These are phyloP conservation scores for Phytophthora melonis DNA, from an alignment of 352 stramenopile species.

Conservation along the genomic window DNA sequence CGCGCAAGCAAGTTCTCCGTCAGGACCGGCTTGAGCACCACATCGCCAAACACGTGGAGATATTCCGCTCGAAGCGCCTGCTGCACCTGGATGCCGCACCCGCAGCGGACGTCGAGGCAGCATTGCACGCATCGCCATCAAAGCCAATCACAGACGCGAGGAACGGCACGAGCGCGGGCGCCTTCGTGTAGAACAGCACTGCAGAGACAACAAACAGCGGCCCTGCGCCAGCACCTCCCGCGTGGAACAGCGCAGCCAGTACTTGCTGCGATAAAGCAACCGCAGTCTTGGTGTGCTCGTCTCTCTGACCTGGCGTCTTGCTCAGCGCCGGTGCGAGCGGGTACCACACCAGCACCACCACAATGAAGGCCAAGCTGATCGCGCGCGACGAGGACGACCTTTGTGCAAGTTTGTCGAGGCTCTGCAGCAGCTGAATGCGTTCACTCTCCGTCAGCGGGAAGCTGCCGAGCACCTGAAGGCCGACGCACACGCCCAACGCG, in stretches of 20 bases:
- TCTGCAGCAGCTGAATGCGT: conserved; percentile 53
- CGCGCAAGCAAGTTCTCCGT: conserved; percentile 71
- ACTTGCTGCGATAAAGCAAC: conserved; percentile 70
- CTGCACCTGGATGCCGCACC: conserved; percentile 38
- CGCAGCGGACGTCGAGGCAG: conserved; percentile 17
- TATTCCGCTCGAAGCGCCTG: conserved; percentile 60
- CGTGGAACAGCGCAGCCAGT: conserved; percentile 60
- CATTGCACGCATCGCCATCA: conserved; percentile 27
- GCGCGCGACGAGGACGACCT: conserved; percentile 40
- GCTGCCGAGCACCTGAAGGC: conserved; percentile 53
- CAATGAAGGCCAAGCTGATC: conserved; percentile 63
- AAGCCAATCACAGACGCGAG: conserved; percentile 52
- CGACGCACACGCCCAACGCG: conserved; percentile 56
- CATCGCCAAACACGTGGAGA: conserved; percentile 66
- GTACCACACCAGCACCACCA: conserved; percentile 69
- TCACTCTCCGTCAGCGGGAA: conserved; percentile 62
- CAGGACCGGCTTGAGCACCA: conserved; percentile 72
- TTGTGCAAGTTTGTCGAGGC: conserved; percentile 48
- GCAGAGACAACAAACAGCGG: conserved; percentile 71
- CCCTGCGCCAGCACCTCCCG: conserved; percentile 46
- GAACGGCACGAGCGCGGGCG: conserved; percentile 61
- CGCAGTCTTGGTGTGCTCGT: conserved; percentile 62
- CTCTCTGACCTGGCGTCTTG: conserved; percentile 68
- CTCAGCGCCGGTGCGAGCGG: conserved; percentile 55
- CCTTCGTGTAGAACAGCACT: conserved; percentile 79